Percentiles rank a stretch among this genome's conserved stretches.
Evolutionary conservation across 1,139 yeast genomes (phyloP).

Genomic region (Lodderomyces margitis): DNA sequence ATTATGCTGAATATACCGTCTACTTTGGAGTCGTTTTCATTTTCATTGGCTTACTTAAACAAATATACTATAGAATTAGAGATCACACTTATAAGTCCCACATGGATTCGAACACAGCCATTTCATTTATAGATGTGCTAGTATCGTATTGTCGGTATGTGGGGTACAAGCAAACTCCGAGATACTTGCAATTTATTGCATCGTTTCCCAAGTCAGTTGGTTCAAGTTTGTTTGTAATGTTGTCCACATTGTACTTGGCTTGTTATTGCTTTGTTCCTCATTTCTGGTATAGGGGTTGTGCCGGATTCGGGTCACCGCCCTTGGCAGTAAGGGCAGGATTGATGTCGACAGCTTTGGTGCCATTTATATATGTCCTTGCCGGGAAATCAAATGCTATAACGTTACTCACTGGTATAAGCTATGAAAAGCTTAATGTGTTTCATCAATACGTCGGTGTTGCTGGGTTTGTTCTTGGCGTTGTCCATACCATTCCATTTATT

Average conservation of each 20-base stretch:
- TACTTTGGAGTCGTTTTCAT: conserved; percentile 44
- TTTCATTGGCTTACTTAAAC: conserved; percentile 37
- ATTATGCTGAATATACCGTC: conserved; percentile 45
- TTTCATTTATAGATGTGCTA: conserved; percentile 27
- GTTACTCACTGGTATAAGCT: conserved; percentile 52
- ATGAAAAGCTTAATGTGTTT: conserved; percentile 52
- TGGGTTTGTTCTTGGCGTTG: conserved; percentile 46
- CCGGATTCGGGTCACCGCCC: conserved; percentile 67
- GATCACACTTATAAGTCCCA: conserved; percentile 29
- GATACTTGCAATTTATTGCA: conserved; percentile 28
- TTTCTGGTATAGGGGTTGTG: conserved; percentile 54
- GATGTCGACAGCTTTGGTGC: conserved; percentile 52
- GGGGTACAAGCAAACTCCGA: conserved; percentile 51
- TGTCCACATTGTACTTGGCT: conserved; percentile 43
- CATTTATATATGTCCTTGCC: conserved; percentile 49
- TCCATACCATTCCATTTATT: conserved; percentile 57
- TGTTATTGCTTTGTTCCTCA: conserved; percentile 51
- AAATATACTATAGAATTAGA: conserved; percentile 32
- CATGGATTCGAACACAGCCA: conserved; percentile 12
- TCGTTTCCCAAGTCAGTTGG: conserved; percentile 57
- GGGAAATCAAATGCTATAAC: conserved; percentile 55
- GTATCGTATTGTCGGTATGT: conserved; percentile 44
- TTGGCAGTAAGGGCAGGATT: conserved; percentile 54
- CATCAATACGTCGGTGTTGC: conserved; percentile 52
- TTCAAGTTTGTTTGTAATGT: conserved; percentile 36